Conservation (phyloP, 441 rosid species). For the Viola pubescens region DNA sequence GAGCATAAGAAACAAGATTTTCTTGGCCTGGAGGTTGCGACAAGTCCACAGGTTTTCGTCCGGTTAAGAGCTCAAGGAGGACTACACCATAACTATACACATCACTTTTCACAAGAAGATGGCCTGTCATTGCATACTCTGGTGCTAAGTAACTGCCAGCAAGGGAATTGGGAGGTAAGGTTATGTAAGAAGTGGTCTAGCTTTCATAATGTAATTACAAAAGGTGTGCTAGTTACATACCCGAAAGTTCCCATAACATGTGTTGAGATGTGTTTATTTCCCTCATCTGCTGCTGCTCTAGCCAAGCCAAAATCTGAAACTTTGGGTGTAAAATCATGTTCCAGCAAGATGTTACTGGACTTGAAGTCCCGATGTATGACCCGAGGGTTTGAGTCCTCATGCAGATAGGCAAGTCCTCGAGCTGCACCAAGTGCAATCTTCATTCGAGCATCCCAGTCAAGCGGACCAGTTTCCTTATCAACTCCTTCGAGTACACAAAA, state of each 20-base stretch:
- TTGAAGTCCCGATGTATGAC: slow-evolving; percentile 73
- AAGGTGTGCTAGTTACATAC: slow-evolving; percentile 21
- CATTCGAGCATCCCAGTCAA: slow-evolving; percentile 58
- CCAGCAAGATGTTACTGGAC: slow-evolving; percentile 68
- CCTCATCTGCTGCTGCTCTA: slow-evolving; percentile 57
- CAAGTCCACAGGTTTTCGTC: slow-evolving; percentile 69
- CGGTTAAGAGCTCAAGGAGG: slow-evolving; percentile 71
- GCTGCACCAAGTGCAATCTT: slow-evolving; percentile 75
- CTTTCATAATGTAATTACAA: background rate
- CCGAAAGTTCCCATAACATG: slow-evolving; percentile 81
- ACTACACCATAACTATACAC: slow-evolving; percentile 83
- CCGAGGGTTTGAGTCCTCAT: slow-evolving; percentile 67
- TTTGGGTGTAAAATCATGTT: slow-evolving; percentile 64
- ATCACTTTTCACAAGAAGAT: slow-evolving; percentile 71
- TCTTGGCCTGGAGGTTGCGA: slow-evolving; percentile 63
- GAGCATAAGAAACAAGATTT: slow-evolving; percentile 58
- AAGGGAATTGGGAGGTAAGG: slow-evolving; percentile 7
- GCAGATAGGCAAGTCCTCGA: slow-evolving; percentile 60
- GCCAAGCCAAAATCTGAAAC: slow-evolving; percentile 80
- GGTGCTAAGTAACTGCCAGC: slow-evolving; percentile 58
- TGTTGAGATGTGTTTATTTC: slow-evolving; percentile 52
- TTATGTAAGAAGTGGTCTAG: background rate
- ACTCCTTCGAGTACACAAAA: slow-evolving; percentile 29
- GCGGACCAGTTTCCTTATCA: slow-evolving; percentile 41
- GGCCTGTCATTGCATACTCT: slow-evolving; percentile 79